Base-by-base conservation (phyloP, 176 grass and related monocot species). In the Echinochloa phyllopogon region DNA sequence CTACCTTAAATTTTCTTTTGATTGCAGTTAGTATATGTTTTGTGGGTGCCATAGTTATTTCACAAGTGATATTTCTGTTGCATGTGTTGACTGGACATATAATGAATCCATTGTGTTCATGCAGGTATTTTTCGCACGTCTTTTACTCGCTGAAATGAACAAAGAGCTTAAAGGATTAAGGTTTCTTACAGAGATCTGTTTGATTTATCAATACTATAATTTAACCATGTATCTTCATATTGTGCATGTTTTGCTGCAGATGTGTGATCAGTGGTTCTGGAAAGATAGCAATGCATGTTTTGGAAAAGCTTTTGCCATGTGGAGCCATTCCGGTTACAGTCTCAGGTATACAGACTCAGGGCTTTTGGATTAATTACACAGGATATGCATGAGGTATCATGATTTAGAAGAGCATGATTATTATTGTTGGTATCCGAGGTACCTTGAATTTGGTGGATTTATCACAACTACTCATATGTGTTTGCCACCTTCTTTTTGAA, bases 151-250 rank as follows among this genome's bases (percentile, higher is more conserved):
- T 81, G 97, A 99, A 55, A 99, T 94, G 94, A 99, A 99, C 84
- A 99, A 99, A 79, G 97, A 99, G 86, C 94, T 99, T 76, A 99
- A 99, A 90, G 97, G 97, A 89, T 55, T 96, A 78, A 99, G 97
- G 97, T 99, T 89, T 70, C 48, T 77, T 47, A 61, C 43, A 38
- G 65, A 78, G 75, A 83, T 82, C 36, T 23, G 65, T 85, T 84
- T 81, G 56, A 10, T 75, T 74, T 75, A 75, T 71, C 71, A 21
- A 43, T 61, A 14, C 77, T 83, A 24, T 72, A 86, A 42, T 88
- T 69, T 56, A 65, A 63, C 43, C 24, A 48, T 79, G 58, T 62
- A 23, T 55, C 51, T 82, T 84, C 62, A 79, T 84, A 76, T 52
- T 81, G 7, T 84, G 25, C 56, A 73, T 75, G 43, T 60, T 89